Base-by-base conservation (phyloP, 1,139 yeast genomes). In the Scheffersomyces illinoinensis region DNA sequence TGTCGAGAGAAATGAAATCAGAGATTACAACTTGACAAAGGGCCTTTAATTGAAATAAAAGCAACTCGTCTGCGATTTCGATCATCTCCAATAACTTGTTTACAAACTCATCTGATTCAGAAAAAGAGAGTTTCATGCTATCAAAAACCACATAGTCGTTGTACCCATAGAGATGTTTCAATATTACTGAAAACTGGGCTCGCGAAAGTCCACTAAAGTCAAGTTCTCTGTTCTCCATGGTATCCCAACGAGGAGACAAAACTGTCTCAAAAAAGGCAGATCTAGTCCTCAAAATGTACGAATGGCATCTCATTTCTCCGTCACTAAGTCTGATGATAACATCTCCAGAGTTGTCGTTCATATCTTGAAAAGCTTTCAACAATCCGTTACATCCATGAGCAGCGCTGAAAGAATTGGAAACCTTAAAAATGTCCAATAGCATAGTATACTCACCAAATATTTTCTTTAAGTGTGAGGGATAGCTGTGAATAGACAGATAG, bases 181-280 rank as follows among this genome's bases (percentile, higher is more conserved):
- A 66, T 0, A 90, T 75, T 1, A 86, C 71, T 0, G 68, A 66
- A 70, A 92, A 88, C n/a, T 82, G 84, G 0, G 67, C 62, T 10
- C 61, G 64, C 0, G 78, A 63, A 8, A 88, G 75, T 56, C 84
- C 83, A 2, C 74, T 71, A 57, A 91, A 80, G 50, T 81, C 77
- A 20, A 88, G 60, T 0, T 64, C 61, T 53, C 66, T 55, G 55
- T 65, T 54, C 54, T 53, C 63, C 8, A 60, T 69, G 7, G 65
- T 68, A 6, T 67, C 71, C 96, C 96, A 90, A 59, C 87, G 71
- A 2, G 74, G 70, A 0, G 90, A 83, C 47, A 89, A 77, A 2
- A 85, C 63, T 0, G 90, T 82, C 61, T 85, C 88, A 69, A 91
- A 91, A 67, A 82, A 90, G 0, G 86, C 87, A 53, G 88, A 84